Evolutionary conservation across 1,284 basidiomycete genomes (phyloP), one percentile per base, ranked within the genome.

Genomic region (Malassezia vespertilionis): DNA sequence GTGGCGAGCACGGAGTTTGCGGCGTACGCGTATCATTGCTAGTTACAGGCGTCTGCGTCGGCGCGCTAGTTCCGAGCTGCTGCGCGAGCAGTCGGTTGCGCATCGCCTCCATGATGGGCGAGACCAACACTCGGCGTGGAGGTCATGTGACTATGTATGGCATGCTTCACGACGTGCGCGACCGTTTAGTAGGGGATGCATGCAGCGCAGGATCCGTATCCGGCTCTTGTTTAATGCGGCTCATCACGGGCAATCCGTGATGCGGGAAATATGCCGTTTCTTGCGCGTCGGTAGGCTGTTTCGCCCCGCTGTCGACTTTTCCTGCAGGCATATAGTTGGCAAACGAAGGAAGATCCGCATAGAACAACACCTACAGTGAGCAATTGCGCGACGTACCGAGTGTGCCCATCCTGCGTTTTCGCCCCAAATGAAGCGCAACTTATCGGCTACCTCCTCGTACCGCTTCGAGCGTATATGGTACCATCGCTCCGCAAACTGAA

Each of bases 371-470:
- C 53, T 55, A 23, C 8, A 26, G 18, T 46, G 11, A 37, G 15
- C 11, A 30, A 30, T 11, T 12, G 2, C 6, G 22, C n/a, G 6
- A 49, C 53, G 32, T 34, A 65, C 63, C 6, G 57, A 58, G 28
- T 70, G 67, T 1, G 67, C 67, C 67, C 67, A 70, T 7, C 67
- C 67, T 0, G 67, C 64, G 33, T 61, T 63, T 15, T 56, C 57
- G 18, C 67, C 67, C 67, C 67, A 70, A 5, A 70, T 39, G 4
- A 50, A 31, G n/a, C 67, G 46, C 23, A 70, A 60, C 21, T 46
- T 42, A 4, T 64, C 57, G 10, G 64, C 67, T 12, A 70, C 55
- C 11, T 60, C 56, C 37, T 70, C 66, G 46, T 70, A 70, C 38
- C 51, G 52, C 37, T 61, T 63, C 7, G 53, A 53, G 8, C 61